phyloP scores from a whole-genome alignment of 176 grass and related monocot genomes.

The Oropetium thomaeum region DNA sequence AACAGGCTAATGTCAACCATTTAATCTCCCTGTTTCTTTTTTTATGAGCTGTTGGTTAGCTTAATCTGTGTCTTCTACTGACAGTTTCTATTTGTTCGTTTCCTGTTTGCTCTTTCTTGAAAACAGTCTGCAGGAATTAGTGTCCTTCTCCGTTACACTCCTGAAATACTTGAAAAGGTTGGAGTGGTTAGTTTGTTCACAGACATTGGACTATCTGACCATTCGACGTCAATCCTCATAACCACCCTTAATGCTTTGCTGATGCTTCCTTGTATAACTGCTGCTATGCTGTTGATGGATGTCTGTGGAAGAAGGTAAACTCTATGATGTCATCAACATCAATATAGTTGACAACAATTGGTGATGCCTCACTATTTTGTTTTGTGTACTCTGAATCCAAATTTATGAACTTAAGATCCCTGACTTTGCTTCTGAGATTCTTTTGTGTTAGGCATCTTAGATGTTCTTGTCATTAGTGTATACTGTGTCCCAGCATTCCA shows the following conservation, averaged over 20 bases:
- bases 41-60: not conserved
- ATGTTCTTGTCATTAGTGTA: not conserved
- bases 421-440: not conserved
- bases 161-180: conserved; percentile 75
- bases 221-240: conserved; percentile 78
- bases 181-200: conserved; percentile 61
- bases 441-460: conserved; percentile 9
- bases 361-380: not conserved
- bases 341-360: not conserved
- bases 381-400: conserved; percentile 4
- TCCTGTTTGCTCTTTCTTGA: not conserved
- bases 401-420: conserved; percentile 5
- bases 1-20: not conserved
- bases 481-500: not conserved
- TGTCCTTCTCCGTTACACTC: conserved; percentile 72
- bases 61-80: not conserved
- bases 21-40: not conserved
- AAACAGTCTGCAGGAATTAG: conserved; percentile 87
- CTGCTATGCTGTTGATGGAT: conserved; percentile 89
- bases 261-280: conserved; percentile 77
- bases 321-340: not conserved
- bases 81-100: conserved; percentile 16
- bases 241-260: conserved; percentile 70
- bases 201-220: conserved; percentile 58
- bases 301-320: conserved; percentile 73